Evolutionary conservation across 768 basidiomycete species (phyloP).

Genomic region (Harrya chromipes): DNA sequence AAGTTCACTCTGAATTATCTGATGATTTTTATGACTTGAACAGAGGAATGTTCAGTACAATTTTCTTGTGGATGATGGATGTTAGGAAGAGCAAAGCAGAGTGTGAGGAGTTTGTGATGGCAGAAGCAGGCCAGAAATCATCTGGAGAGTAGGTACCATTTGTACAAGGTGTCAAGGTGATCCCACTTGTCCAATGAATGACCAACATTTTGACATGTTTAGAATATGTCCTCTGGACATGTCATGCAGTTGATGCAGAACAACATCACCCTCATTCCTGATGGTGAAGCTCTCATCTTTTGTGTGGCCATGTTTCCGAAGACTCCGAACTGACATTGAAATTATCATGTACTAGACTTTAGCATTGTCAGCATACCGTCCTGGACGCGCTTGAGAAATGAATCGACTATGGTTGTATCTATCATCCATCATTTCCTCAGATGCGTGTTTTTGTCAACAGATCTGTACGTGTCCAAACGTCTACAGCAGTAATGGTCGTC

Average conservation of each 20-base stretch:
- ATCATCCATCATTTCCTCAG: too few species aligned
- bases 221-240: constrained; percentile 28
- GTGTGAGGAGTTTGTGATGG: constrained; percentile 58
- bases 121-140: constrained; percentile 45
- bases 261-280: constrained; percentile 53
- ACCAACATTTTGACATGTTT: too few species aligned
- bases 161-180: too few species aligned
- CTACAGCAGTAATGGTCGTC: too few species aligned
- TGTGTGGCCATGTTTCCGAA: not conserved
- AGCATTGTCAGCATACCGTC: constrained; percentile 5
- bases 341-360: constrained; percentile 3
- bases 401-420: too few species aligned
- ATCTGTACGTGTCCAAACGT: too few species aligned
- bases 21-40: not conserved
- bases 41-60: constrained; percentile 30
- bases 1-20: not conserved
- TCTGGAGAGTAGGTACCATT: constrained; percentile 22
- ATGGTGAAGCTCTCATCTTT: constrained; percentile 35
- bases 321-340: too few species aligned
- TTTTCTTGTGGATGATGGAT: constrained; percentile 63
- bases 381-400: constrained; percentile 18
- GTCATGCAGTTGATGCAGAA: constrained; percentile 50
- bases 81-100: constrained; percentile 61
- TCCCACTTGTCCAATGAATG: too few species aligned
- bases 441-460: too few species aligned